Base-by-base conservation (phyloP, 495 filamentous ascomycete species). In the Hypoxylon fuscum region DNA sequence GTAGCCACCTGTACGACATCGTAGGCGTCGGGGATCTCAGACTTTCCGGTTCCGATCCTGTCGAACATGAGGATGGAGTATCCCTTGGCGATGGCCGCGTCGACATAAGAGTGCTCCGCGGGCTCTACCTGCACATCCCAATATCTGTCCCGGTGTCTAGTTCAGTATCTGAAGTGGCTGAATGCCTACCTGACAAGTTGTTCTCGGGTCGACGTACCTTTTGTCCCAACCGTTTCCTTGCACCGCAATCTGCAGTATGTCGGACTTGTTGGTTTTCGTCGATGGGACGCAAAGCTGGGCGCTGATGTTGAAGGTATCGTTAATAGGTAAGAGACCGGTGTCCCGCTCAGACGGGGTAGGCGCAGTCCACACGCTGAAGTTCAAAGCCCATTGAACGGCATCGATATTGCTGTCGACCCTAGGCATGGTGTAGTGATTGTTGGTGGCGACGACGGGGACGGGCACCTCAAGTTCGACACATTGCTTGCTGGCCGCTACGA, bases 181-280 rank as follows among this genome's bases (percentile, higher is more conserved):
- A 15, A 50, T 34, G 2, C 12, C 2, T 38, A 38, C 12, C 12
- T 38, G n/a, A 38, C 3, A 38, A 32, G 35, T 14, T 45, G 11
- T 12, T 27, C 12, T 17, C 21, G 32, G 22, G 25, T 18, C 45
- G 18, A 44, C 52, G 38, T 66, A 81, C 74, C 67, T 70, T 53
- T 77, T 82, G 49, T 83, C 81, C 49, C 83, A 85, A 10, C 83
- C 83, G 56, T 83, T 75, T 17, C 84, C 84, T 54, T 87, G 84
- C 2, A 82, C 83, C 12, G 86, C 66, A 22, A 87, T 54, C 60
- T 86, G 83, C n/a, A 86, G 58, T 9, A 66, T 76, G 17, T 75
- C 38, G 23, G 42, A 48, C 17, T 44, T 73, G 17, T 56, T 62
- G 11, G 50, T 51, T 5, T 59, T 66, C 21, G 54, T 71, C 29